Evolutionary conservation across 78 protist species (phyloP).

Genomic region (Protostelium mycophagum): DNA sequence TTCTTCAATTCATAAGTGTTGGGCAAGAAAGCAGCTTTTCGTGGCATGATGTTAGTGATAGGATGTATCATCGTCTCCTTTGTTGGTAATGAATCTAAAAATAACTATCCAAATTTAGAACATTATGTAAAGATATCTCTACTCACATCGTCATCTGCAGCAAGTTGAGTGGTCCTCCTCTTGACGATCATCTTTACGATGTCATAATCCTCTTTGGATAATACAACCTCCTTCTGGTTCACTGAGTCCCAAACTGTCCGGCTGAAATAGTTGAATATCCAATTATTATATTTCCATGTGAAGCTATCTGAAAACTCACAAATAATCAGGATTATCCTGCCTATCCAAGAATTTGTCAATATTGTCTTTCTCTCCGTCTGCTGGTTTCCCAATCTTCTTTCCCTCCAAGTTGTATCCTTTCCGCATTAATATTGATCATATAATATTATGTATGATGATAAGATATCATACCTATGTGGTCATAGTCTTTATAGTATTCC

Average conservation of each 20-base stretch:
- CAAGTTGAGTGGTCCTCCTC: background rate
- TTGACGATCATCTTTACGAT: conserved; percentile 64
- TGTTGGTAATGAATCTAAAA: conserved; percentile 45
- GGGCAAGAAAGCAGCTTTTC: background rate
- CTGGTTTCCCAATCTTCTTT: conserved; percentile 68
- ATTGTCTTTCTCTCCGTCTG: conserved; percentile 42
- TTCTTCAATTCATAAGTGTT: background rate
- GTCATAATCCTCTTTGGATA: conserved; percentile 73
- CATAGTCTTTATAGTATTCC: conserved; percentile 92
- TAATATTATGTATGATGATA: no score
- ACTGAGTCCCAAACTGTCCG: conserved; percentile 78
- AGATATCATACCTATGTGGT: conserved; percentile 96
- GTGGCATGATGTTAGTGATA: background rate
- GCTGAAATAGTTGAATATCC: background rate
- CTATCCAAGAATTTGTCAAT: conserved; percentile 71
- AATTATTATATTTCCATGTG: background rate
- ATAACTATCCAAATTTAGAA: conserved; percentile 20
- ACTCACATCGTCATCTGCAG: background rate
- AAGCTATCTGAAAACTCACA: conserved; percentile 34
- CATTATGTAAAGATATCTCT: conserved; percentile 19
- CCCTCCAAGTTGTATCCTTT: conserved; percentile 95
- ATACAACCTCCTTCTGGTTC: conserved; percentile 64
- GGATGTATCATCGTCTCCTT: conserved; percentile 53
- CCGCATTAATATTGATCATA: no score
- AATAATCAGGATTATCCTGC: conserved; percentile 25